These are phyloP conservation scores for Talaromyces funiculosus DNA, from an alignment of 2,329 filamentous ascomycete species.

Conservation along the genomic window DNA sequence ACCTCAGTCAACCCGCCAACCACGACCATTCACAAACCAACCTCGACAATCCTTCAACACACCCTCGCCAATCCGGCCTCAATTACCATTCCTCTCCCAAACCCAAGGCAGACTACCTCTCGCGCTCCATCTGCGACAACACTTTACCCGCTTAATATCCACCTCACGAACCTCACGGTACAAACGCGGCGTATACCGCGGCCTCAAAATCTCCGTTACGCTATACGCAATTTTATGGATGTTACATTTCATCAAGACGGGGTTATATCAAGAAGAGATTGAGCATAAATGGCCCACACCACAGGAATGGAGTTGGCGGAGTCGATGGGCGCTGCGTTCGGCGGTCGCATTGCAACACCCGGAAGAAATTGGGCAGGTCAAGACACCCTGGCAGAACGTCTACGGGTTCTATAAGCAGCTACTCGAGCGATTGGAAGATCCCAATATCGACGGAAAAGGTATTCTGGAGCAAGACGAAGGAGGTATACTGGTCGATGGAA, in stretches of 20 bases:
- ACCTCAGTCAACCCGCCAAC: conserved; percentile 19
- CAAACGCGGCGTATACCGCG: conserved; percentile 53
- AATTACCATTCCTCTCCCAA: conserved; percentile 58
- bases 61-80: conserved; percentile 50
- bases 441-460: conserved; percentile 60
- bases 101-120: conserved; percentile 33
- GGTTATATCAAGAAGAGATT: conserved; percentile 65
- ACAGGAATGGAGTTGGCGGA: conserved; percentile 70
- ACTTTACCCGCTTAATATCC: conserved; percentile 67
- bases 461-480: conserved; percentile 52
- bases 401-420: conserved; percentile 56
- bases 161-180: conserved; percentile 56
- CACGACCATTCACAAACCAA: conserved; percentile 55
- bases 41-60: conserved; percentile 50
- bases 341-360: conserved; percentile 57
- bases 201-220: conserved; percentile 64
- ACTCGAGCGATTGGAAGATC: conserved; percentile 64
- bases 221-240: conserved; percentile 63
- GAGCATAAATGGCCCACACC: conserved; percentile 77
- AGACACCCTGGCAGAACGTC: conserved; percentile 65
- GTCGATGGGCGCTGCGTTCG: conserved; percentile 61
- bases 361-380: conserved; percentile 47
- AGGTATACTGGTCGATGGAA: conserved; percentile 49
- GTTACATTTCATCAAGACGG: conserved; percentile 56
- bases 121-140: conserved; percentile 45